Evolutionary conservation across 805 yeast genomes (phyloP), one percentile per base, ranked within the genome.

Genomic region (Ogataea ramenticola): DNA sequence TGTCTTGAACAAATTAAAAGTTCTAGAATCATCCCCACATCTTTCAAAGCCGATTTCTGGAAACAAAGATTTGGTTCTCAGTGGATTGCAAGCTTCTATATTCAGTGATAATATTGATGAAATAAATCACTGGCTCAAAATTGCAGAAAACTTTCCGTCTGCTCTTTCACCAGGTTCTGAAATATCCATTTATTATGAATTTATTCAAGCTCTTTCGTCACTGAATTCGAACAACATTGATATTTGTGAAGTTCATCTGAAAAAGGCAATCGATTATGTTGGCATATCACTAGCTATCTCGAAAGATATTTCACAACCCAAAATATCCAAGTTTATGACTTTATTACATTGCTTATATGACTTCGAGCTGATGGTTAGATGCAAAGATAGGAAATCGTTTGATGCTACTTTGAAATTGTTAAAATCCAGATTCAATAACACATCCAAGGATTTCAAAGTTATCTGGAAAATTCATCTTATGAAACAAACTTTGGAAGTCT

Each of bases 81-180:
- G 82, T 38, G 97, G 90, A 0, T 62, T 88, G 2, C 86, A 84
- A 46, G 83, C 96, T 0, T 77, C 96, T 0, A 77, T 87, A 53
- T 70, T 78, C 21, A 70, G 80, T 1, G 88, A 89, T 0, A 75
- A 79, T 34, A 51, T 74, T 33, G 56, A 58, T 0, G 69, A 71
- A 12, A 58, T 89, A 2, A 56, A 58, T 9, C 66, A 70, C 37
- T 89, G 96, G 96, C 61, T 79, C 1, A 54, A 65, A 16, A 61
- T 70, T 14, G 64, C 84, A 4, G 81, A 80, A 42, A 46, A 50
- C 15, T 54, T 48, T 22, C 55, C 61, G 8, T 51, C 57, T 3
- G 57, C 59, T 1, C 46, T 53, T 1, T 67, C 68, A 34, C 71
- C 76, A 4, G 83, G 79, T 34, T 75, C 77, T 1, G 66, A 71